phyloP scores from a whole-genome alignment of 371 early-diverging fungal species.

The Circinella minor region DNA sequence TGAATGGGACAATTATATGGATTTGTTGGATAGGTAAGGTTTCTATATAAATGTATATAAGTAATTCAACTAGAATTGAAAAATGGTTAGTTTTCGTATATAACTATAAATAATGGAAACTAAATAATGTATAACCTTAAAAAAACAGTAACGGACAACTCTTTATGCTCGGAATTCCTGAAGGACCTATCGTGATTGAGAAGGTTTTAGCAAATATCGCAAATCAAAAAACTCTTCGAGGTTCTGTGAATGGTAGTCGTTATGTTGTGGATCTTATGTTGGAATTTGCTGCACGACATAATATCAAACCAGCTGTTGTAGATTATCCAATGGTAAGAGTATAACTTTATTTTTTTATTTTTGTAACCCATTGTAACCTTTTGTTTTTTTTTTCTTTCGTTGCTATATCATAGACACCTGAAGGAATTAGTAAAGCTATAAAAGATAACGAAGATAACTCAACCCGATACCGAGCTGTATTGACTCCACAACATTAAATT shows the following conservation, averaged over 20 bases:
- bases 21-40: constrained; percentile 35
- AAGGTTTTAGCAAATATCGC: constrained; percentile 30
- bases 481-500: constrained; percentile 17
- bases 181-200: constrained; percentile 29
- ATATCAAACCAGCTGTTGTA: constrained; percentile 51
- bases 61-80: too few relatives aligned
- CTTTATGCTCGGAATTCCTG: constrained; percentile 59
- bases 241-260: constrained; percentile 49
- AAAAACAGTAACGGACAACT: constrained; percentile 44
- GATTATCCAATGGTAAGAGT: constrained; percentile 37
- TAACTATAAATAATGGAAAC: too few relatives aligned
- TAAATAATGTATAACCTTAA: too few relatives aligned
- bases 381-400: too few relatives aligned
- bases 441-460: constrained; percentile 27
- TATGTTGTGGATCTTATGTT: constrained; percentile 48
- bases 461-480: constrained; percentile 42
- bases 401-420: constrained; percentile 21
- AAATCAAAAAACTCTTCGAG: constrained; percentile 32
- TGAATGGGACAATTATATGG: constrained; percentile 49
- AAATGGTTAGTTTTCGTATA: not conserved
- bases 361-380: too few relatives aligned
- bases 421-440: constrained; percentile 35
- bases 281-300: constrained; percentile 56
- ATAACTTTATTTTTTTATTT: too few relatives aligned
- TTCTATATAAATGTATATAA: too few relatives aligned